Conservation (phyloP, 164 flowering plant species). For the Vitis vinifera region DNA sequence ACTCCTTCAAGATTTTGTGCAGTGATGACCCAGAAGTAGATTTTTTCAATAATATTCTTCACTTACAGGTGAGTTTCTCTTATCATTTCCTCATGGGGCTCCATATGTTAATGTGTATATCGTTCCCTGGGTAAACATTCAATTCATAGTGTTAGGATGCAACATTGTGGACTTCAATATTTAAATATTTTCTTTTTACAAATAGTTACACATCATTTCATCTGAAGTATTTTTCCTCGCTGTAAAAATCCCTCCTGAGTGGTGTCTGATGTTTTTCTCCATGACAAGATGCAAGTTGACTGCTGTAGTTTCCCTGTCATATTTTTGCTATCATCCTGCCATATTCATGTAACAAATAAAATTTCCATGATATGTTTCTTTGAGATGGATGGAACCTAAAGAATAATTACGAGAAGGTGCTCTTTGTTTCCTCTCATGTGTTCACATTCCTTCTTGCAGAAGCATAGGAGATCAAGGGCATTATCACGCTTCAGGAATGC, state of each 20-base stretch:
- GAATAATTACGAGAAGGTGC: background rate
- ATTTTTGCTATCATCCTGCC: background rate
- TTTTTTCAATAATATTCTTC: conserved; percentile 83
- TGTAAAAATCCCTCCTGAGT: background rate
- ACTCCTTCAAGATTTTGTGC: conserved; percentile 52
- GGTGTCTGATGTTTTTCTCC: background rate
- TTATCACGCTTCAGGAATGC: conserved; percentile 58
- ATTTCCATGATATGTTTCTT: too few species aligned
- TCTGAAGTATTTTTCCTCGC: background rate
- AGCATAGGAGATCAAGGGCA: conserved; percentile 83
- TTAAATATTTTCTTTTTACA: background rate
- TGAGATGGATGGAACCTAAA: background rate
- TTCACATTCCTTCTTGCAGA: conserved; percentile 40
- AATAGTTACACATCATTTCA: background rate
- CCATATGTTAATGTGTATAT: background rate
- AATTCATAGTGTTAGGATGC: background rate
- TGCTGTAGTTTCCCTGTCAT: background rate
- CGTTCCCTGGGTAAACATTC: background rate
- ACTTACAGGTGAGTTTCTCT: conserved; percentile 63
- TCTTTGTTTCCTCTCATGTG: background rate
- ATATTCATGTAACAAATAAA: background rate
- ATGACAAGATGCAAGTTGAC: background rate
- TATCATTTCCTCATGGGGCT: background rate
- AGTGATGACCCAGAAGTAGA: conserved; percentile 83
- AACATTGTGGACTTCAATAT: background rate